Percentiles rank a stretch among this genome's conserved stretches.
Conservation (phyloP, 371 early-diverging fungal genomes). For the Mortierella sp. region DNA sequence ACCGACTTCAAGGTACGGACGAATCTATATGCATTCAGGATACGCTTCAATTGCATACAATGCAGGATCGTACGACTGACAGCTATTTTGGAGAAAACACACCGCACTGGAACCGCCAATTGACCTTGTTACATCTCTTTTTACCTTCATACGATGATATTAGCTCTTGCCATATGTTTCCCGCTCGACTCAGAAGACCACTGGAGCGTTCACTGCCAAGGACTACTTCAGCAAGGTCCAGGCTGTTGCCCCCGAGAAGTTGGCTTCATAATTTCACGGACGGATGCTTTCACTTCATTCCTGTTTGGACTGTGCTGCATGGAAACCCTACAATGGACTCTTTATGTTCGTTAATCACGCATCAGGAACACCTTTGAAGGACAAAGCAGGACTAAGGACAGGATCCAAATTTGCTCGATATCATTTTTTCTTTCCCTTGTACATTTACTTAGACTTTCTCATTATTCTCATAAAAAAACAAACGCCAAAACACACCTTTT, state of each 20-base stretch:
- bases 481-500: not conserved
- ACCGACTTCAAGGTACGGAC: conserved; percentile 74
- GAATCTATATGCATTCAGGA: not conserved
- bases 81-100: not conserved
- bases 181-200: conserved; percentile 67
- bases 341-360: not conserved
- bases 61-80: not conserved
- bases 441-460: not conserved
- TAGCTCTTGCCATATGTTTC: conserved; percentile 83
- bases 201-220: conserved; percentile 59
- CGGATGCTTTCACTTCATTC: not conserved
- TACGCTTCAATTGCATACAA: not conserved
- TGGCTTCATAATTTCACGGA: conserved; percentile 26
- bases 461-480: not conserved
- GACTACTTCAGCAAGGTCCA: conserved; percentile 51
- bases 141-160: not conserved
- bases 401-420: not conserved
- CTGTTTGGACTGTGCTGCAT: not conserved
- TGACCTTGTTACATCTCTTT: not conserved
- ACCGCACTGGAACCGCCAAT: not conserved
- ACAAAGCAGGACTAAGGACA: not conserved
- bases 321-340: not conserved
- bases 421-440: not conserved
- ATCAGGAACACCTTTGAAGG: not conserved
- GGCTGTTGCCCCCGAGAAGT: conserved; percentile 30